Evolutionary conservation across 495 filamentous ascomycete species (phyloP).

Genomic region (Durotheca rogersii): DNA sequence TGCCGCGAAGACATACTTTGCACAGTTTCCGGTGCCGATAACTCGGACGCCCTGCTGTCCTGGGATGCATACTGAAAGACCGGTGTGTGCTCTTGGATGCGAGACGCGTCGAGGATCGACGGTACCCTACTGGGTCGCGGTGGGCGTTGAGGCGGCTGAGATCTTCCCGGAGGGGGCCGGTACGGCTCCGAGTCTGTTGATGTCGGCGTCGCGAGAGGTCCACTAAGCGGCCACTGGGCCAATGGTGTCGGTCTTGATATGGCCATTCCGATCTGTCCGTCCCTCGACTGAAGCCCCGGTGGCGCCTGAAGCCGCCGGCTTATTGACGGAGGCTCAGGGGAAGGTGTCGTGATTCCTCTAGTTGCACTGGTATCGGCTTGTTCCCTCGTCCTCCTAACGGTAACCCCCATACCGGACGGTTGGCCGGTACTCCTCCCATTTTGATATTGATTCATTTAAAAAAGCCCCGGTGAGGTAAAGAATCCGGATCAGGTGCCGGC

Average conservation of each 20-base stretch:
- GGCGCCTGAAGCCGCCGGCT: conserved; percentile 38
- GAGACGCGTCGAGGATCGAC: conserved; percentile 53
- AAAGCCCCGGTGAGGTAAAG: conserved; percentile 16
- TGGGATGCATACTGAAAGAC: conserved; percentile 54
- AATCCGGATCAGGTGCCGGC: conserved; percentile 23
- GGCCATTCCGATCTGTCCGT: conserved; percentile 47
- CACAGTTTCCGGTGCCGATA: conserved; percentile 43
- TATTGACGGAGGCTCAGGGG: conserved; percentile 28
- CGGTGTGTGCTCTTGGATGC: conserved; percentile 50
- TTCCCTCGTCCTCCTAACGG: conserved; percentile 50
- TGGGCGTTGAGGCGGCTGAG: conserved; percentile 66
- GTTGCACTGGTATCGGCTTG: conserved; percentile 37
- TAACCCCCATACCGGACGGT: conserved; percentile 40
- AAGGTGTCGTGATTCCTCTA: conserved; percentile 24
- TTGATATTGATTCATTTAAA: conserved; percentile 52
- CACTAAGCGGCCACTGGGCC: conserved; percentile 57
- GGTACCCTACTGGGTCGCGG: conserved; percentile 62
- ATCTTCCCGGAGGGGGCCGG: conserved; percentile 51
- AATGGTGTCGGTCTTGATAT: conserved; percentile 55
- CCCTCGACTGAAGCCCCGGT: conserved; percentile 40
- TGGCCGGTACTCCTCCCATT: conserved; percentile 51
- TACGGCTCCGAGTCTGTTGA: conserved; percentile 42
- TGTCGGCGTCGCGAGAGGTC: conserved; percentile 45
- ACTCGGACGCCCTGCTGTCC: conserved; percentile 31
- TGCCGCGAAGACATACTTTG: conserved; percentile 47